Percentiles rank a stretch among this genome's conserved stretches.
phyloP scores from a whole-genome alignment of 441 rosid genomes.

The Gossypium davidsonii region DNA sequence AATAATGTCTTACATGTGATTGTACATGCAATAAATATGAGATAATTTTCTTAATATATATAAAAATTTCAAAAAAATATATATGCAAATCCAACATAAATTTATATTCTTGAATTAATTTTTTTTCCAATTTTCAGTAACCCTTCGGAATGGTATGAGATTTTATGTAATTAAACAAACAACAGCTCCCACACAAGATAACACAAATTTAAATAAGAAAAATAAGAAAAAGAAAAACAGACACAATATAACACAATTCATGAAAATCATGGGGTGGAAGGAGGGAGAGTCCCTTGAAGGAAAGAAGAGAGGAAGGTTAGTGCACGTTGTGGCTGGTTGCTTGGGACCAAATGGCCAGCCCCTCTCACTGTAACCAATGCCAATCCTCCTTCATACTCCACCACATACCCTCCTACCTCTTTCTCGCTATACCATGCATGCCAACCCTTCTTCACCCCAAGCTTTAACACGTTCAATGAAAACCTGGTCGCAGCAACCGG shows the following conservation, averaged over 20 bases:
- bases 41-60: too few relatives aligned
- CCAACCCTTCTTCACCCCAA: constrained; percentile 9
- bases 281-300: constrained; percentile 18
- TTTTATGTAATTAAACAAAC: background rate
- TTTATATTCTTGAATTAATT: too few relatives aligned
- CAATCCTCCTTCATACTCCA: constrained; percentile 23
- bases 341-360: constrained; percentile 38
- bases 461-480: constrained; percentile 5
- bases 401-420: constrained; percentile 29
- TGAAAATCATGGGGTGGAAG: background rate
- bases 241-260: too few relatives aligned
- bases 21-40: too few relatives aligned
- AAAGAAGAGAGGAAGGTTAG: constrained; percentile 32
- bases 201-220: background rate
- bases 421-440: constrained; percentile 15
- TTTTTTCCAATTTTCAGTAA: too few relatives aligned
- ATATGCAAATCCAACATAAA: too few relatives aligned
- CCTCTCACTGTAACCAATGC: constrained; percentile 36
- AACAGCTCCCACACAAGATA: background rate
- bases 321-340: constrained; percentile 37
- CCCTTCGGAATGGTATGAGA: too few relatives aligned
- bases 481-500: background rate
- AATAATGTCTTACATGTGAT: too few relatives aligned
- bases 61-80: too few relatives aligned
- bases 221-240: too few relatives aligned